Base-by-base conservation (phyloP, 495 filamentous ascomycete genomes). In the Aspergillus sclerotioniger region DNA sequence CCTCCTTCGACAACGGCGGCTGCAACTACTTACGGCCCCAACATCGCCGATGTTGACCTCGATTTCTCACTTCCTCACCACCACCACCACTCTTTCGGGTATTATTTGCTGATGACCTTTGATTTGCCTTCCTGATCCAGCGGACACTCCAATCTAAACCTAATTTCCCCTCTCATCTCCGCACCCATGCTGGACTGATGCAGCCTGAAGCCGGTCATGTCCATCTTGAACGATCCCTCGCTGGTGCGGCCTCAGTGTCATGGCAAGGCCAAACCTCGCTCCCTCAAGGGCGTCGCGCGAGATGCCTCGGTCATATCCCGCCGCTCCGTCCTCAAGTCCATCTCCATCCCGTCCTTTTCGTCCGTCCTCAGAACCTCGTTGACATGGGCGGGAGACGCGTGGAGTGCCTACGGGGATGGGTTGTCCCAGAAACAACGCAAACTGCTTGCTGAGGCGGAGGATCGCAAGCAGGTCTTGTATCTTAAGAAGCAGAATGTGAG, bases 391-490 rank as follows among this genome's bases (percentile, higher is more conserved):
- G 77, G 76, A n/a, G 77, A 82, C 56, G 69, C 78, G 1, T 67
- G 82, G 31, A 63, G 76, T 53, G 68, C 75, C 31, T 78, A 78
- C 66, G 76, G 78, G 48, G 84, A 87, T 71, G 84, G 83, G 37
- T 71, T 82, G 16, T 80, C 80, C 8, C 71, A 76, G 56, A 77
- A 82, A 43, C 76, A 88, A 53, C 75, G 84, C 35, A 74, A 76
- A 19, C 69, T 78, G 49, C 76, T 67, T 64, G 68, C 73, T 57
- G 71, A 78, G 43, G 57, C 66, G 20, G 84, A 88, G 57, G 81
- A 88, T 62, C 79, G 78, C 51, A 85, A 80, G 67, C 81, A 87
- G 67, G 77, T 90, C 6, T 66, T 90, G 2, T 81, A 82, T 52
- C 67, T 84, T 51, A 80, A 82, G 53, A 80, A 90, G 76, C 79